Conservation (phyloP, 2,329 filamentous ascomycete species). For the Phialocephala subalpina region DNA sequence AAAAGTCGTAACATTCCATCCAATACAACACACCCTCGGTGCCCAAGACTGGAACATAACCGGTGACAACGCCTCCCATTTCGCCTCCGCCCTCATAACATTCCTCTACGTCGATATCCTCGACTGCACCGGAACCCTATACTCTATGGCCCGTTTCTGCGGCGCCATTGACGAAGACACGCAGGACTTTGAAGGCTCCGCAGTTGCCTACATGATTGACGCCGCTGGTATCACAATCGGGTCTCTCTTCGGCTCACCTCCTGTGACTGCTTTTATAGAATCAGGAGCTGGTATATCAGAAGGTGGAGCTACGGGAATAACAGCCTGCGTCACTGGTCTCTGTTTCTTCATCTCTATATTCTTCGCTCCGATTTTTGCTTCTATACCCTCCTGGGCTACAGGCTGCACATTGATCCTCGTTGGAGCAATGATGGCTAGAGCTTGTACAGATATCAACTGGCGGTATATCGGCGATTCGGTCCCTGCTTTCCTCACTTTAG, state of each 20-base stretch:
- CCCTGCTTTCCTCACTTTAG: conserved; percentile 84
- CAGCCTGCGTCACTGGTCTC: conserved; percentile 78
- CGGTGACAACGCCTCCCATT: conserved; percentile 72
- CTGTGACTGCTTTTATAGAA: conserved; percentile 88
- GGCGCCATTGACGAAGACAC: conserved; percentile 82
- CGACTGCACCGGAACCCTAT: conserved; percentile 85
- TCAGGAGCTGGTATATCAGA: conserved; percentile 91
- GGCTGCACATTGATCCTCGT: conserved; percentile 89
- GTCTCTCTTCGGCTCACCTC: conserved; percentile 78
- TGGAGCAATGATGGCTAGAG: conserved; percentile 84
- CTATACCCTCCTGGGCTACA: conserved; percentile 88
- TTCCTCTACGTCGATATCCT: conserved; percentile 93
- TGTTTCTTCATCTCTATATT: conserved; percentile 90
- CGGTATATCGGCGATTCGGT: conserved; percentile 83
- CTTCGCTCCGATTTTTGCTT: conserved; percentile 90
- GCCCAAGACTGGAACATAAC: conserved; percentile 79
- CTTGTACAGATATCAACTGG: conserved; percentile 89
- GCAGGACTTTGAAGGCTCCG: conserved; percentile 87
- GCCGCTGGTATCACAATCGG: conserved; percentile 83
- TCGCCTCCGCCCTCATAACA: conserved; percentile 84
- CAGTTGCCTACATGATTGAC: conserved; percentile 84
- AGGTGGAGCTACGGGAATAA: conserved; percentile 86
- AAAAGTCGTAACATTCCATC: conserved; percentile 84
- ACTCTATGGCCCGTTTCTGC: conserved; percentile 88
- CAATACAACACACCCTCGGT: conserved; percentile 72